Percentiles rank a stretch among this genome's conserved stretches.
Conservation (phyloP, 1,284 basidiomycete genomes). For the Cryptococcus hybrid region DNA sequence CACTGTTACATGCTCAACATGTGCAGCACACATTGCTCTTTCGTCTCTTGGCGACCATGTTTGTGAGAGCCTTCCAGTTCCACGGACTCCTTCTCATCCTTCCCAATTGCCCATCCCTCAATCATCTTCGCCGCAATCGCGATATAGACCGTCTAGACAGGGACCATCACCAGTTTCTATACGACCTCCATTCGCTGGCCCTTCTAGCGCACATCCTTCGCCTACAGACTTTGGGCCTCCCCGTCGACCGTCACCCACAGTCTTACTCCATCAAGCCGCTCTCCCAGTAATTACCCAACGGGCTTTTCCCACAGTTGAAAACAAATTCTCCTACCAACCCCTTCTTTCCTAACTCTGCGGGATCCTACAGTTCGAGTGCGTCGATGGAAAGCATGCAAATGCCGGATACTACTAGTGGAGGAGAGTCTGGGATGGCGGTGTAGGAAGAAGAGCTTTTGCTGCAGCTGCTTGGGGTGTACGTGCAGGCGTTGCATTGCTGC, state of each 20-base stretch:
- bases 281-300: constrained; percentile 2
- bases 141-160: constrained; percentile 16
- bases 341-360: constrained; percentile 30
- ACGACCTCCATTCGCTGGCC: constrained; percentile 30
- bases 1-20: constrained; percentile 76
- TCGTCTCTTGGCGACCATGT: constrained; percentile 69
- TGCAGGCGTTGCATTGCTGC: constrained; percentile 33
- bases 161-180: constrained; percentile 29
- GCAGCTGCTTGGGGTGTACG: constrained; percentile 61
- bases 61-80: constrained; percentile 49
- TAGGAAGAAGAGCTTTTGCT: constrained; percentile 70
- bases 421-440: constrained; percentile 77
- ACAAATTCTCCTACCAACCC: constrained; percentile 38
- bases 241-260: constrained; percentile 15
- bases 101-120: constrained; percentile 30
- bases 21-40: constrained; percentile 65
- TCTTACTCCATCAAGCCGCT: constrained; percentile 7
- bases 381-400: constrained; percentile 15
- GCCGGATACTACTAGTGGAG: constrained; percentile 69
- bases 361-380: constrained; percentile 10
- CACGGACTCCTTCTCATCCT: constrained; percentile 27
- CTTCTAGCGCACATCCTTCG: constrained; percentile 22
- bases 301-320: constrained; percentile 4
- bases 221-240: constrained; percentile 11
- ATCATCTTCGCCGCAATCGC: constrained; percentile 8